These are phyloP conservation scores for Malbranchea zuffiana DNA, from an alignment of 2,329 filamentous ascomycete genomes.

Conservation along the genomic window DNA sequence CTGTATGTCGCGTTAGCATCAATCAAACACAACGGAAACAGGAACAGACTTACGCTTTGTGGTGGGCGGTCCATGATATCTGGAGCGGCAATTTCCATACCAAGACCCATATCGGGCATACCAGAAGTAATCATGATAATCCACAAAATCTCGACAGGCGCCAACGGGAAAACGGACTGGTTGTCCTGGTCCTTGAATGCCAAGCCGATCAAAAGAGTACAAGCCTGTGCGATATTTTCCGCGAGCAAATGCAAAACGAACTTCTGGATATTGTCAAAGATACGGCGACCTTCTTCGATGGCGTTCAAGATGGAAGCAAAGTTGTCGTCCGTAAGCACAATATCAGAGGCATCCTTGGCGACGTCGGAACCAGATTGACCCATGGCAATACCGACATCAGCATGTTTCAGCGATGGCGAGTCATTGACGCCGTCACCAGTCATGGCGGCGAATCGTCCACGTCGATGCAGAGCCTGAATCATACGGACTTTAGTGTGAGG, in stretches of 20 bases:
- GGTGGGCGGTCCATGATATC: constrained; percentile 75
- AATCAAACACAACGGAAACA: not conserved
- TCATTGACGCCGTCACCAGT: constrained; percentile 86
- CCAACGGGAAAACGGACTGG: constrained; percentile 74
- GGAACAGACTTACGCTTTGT: constrained; percentile 40
- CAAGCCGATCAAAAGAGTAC: constrained; percentile 68
- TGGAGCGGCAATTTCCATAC: constrained; percentile 61
- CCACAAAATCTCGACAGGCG: constrained; percentile 81
- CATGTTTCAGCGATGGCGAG: constrained; percentile 66
- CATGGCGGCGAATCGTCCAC: constrained; percentile 70
- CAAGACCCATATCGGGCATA: constrained; percentile 78
- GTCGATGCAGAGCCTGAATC: constrained; percentile 53
- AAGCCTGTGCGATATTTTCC: constrained; percentile 75
- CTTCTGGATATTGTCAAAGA: constrained; percentile 85
- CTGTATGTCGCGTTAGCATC: constrained; percentile 7
- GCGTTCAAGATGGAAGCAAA: constrained; percentile 78
- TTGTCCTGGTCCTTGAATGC: constrained; percentile 62
- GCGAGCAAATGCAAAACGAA: constrained; percentile 71
- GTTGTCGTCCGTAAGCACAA: constrained; percentile 21
- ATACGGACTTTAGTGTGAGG: constrained; percentile 67
- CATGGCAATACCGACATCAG: constrained; percentile 85
- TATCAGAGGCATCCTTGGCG: constrained; percentile 59
- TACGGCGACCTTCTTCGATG: constrained; percentile 71
- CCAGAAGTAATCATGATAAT: constrained; percentile 89
- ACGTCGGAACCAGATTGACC: constrained; percentile 70